A percentile compares a stretch with the other conserved stretches of the same genome.
These are phyloP conservation scores for Fonsecaea multimorphosa DNA, from an alignment of 2,329 filamentous ascomycete species.

Conservation along the genomic window DNA sequence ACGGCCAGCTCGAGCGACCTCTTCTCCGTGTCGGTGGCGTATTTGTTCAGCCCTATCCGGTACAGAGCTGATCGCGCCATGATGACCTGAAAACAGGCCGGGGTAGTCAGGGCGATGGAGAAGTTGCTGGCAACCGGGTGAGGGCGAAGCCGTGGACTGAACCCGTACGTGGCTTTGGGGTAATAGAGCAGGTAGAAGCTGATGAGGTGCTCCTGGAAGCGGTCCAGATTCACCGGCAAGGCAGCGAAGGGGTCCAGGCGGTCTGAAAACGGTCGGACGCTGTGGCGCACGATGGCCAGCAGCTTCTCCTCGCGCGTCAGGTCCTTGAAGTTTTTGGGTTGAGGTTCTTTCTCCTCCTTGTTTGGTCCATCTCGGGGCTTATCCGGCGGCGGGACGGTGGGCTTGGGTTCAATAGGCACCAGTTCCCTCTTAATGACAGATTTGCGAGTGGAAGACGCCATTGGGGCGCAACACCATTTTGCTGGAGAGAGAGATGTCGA, in stretches of 20 bases:
- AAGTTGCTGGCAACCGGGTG: constrained; percentile 38
- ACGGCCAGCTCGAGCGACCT: constrained; percentile 28
- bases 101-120: constrained; percentile 35
- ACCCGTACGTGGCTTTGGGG: constrained; percentile 36
- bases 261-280: constrained; percentile 32
- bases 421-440: constrained; percentile 28
- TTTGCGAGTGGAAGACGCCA: constrained; percentile 22
- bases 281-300: constrained; percentile 30
- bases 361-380: not conserved
- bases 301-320: constrained; percentile 29
- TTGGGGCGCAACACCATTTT: constrained; percentile 22
- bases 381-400: not conserved
- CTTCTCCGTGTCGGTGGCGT: constrained; percentile 31
- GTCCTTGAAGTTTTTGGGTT: constrained; percentile 15
- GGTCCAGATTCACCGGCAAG: constrained; percentile 31
- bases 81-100: constrained; percentile 36
- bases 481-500: not conserved
- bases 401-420: constrained; percentile 19
- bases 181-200: constrained; percentile 36
- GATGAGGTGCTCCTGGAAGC: constrained; percentile 35
- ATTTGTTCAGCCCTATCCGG: constrained; percentile 34
- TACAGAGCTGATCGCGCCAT: constrained; percentile 36
- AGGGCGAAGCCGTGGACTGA: constrained; percentile 33
- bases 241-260: constrained; percentile 35
- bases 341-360: not conserved